Evolutionary conservation across 2,329 filamentous ascomycete genomes (phyloP).

Genomic region (Teratosphaeria nubilosa): DNA sequence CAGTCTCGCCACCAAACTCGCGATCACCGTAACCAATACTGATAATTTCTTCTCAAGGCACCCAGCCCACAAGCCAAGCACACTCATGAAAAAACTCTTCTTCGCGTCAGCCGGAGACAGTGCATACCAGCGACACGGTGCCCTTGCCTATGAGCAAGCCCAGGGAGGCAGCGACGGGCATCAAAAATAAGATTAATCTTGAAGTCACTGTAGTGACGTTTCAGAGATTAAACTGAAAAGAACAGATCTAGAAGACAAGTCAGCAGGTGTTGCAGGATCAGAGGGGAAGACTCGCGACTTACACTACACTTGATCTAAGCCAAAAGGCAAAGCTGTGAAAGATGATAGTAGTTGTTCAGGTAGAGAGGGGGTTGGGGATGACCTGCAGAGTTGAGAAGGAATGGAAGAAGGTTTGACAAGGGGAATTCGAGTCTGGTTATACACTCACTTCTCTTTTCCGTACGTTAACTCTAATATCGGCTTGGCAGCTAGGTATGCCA

Average conservation of each 20-base stretch:
- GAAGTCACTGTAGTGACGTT: slow-evolving; percentile 63
- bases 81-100: slow-evolving; percentile 18
- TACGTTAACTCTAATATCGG: too few relatives aligned
- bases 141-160: slow-evolving; percentile 57
- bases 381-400: not conserved
- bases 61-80: slow-evolving; percentile 7
- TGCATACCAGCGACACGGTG: slow-evolving; percentile 71
- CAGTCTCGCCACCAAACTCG: too few relatives aligned
- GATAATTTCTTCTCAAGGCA: slow-evolving; percentile 17
- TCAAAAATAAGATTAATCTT: slow-evolving; percentile 80
- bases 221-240: slow-evolving; percentile 97
- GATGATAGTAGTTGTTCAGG: not conserved
- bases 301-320: too few relatives aligned
- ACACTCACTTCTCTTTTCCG: too few relatives aligned
- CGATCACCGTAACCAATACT: not conserved
- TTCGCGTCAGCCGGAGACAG: slow-evolving; percentile 65
- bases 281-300: too few relatives aligned
- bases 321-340: slow-evolving; percentile 4
- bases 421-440: too few relatives aligned
- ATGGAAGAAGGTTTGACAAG: not conserved
- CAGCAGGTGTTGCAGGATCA: too few relatives aligned
- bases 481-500: too few relatives aligned
- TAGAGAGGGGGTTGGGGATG: not conserved
- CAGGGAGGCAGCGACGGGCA: slow-evolving; percentile 48
- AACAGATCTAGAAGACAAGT: too few relatives aligned